Percentiles rank a stretch among this genome's conserved stretches.
phyloP scores from a whole-genome alignment of 83 land plant species.

The Isoetes engelmannii region DNA sequence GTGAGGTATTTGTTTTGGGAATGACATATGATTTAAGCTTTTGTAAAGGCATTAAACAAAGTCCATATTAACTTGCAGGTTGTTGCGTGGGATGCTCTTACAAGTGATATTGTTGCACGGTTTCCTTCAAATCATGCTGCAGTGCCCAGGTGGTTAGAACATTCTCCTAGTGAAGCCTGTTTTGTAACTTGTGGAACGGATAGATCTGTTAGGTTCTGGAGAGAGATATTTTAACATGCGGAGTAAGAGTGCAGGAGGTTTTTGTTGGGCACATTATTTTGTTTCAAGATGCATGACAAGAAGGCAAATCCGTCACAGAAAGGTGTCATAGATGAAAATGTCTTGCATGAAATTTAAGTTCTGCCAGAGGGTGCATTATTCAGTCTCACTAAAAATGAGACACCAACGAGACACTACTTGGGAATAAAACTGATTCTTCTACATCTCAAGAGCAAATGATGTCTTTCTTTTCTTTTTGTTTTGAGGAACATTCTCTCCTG shows the following conservation, averaged over 20 bases:
- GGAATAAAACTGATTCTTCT: too few species aligned
- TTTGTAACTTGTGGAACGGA: slow-evolving; percentile 75
- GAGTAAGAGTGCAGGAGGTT: neutral
- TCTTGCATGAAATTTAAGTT: too few species aligned
- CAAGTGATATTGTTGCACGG: slow-evolving; percentile 53
- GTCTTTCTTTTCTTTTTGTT: too few species aligned
- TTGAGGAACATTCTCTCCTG: too few species aligned
- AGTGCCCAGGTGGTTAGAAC: slow-evolving; percentile 75
- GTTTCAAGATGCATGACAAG: too few species aligned
- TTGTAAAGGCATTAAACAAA: neutral
- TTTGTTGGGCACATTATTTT: too few species aligned
- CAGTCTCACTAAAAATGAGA: too few species aligned
- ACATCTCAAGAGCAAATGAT: too few species aligned
- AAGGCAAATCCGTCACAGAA: too few species aligned
- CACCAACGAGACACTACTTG: too few species aligned
- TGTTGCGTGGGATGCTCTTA: slow-evolving; percentile 78
- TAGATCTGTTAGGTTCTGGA: slow-evolving; percentile 67
- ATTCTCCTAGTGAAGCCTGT: slow-evolving; percentile 59
- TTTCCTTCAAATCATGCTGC: slow-evolving; percentile 78
- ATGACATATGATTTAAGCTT: neutral
- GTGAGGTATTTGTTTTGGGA: slow-evolving; percentile 43
- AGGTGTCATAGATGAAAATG: too few species aligned
- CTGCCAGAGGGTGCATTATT: too few species aligned
- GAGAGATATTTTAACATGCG: slow-evolving; percentile 29
- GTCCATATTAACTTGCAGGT: slow-evolving; percentile 39